Percentiles rank a stretch among this genome's conserved stretches.
Evolutionary conservation across 306 rosid species (phyloP).

Genomic region (Spatholobus suberectus): DNA sequence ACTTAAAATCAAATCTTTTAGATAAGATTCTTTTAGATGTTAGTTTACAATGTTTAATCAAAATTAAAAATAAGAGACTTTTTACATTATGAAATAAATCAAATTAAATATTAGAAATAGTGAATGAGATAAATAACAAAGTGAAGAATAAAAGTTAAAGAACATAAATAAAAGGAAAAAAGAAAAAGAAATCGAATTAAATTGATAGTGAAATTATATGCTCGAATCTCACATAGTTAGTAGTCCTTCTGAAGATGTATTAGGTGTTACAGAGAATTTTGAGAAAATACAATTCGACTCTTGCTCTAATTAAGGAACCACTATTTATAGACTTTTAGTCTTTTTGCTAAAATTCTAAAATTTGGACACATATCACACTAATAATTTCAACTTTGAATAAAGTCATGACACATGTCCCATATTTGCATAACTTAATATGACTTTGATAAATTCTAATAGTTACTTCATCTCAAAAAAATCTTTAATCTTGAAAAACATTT

Average conservation of each 20-base stretch:
- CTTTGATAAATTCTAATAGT: too few species aligned
- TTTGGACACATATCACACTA: too few species aligned
- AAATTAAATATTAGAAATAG: neutral
- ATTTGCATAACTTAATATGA: too few species aligned
- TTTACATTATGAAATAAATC: neutral
- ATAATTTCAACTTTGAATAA: too few species aligned
- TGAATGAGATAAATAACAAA: neutral
- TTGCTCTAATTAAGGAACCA: neutral
- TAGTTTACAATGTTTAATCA: neutral
- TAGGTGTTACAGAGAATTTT: neutral
- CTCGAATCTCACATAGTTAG: neutral
- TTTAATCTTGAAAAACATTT: neutral
- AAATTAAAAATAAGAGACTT: neutral
- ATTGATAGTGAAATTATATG: neutral
- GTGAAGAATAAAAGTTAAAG: neutral
- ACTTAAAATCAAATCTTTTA: neutral
- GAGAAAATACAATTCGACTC: too few species aligned
- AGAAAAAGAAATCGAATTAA: neutral
- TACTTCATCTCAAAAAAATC: too few species aligned
- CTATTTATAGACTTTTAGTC: neutral
- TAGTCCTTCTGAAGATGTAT: neutral
- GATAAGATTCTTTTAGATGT: neutral
- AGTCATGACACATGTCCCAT: too few species aligned
- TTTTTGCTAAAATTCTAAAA: neutral
- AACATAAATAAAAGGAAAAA: neutral